Evolutionary conservation across 73 alveolate species (phyloP), one percentile per base, ranked within the genome.

Genomic region (Stentor roeselii): DNA sequence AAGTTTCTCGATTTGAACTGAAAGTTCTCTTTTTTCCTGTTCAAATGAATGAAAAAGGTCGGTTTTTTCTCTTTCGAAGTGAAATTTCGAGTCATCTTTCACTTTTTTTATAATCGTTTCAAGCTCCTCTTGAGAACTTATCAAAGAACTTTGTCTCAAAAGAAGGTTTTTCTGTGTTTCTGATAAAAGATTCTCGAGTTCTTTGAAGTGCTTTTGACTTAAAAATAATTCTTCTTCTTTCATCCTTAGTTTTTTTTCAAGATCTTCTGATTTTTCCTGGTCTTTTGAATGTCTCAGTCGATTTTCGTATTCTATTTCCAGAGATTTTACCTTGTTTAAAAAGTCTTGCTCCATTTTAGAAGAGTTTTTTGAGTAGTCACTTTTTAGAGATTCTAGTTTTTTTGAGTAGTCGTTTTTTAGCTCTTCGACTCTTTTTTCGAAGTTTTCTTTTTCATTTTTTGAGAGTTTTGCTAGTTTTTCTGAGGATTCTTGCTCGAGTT

Each of bases 271-370:
- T 2, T 21, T 40, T 27, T n/a, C 34, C 42, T 67, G 80, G 2
- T 67, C 34, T n/a, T 21, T 32, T 34, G 15, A 36, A 27, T 67
- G 21, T 67, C 37, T 21, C 80, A 21, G 27, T 30, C 50, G 15
- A 67, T 11, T 67, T 30, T n/a, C 14, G 41, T 30, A 67, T 1
- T 67, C 80, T 27, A 15, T 67, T 2, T 67, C 80, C 11, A 67
- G 21, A 27, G 80, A 67, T 32, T 21, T 67, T 27, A 67, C 41
- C 34, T 67, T 67, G 1, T 34, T 67, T 34, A 21, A 21, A 32
- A 67, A 67, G 21, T 67, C 80, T 67, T 67, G 42, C 34, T 67
- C 80, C 80, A 67, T 67, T 21, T 67, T 67, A 67, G 15, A 27
- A 21, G 80, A 36, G 2, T 67, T 67, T 30, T 67, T 34, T 67